phyloP scores from a whole-genome alignment of 345 rosid species.

The Microcos paniculata region DNA sequence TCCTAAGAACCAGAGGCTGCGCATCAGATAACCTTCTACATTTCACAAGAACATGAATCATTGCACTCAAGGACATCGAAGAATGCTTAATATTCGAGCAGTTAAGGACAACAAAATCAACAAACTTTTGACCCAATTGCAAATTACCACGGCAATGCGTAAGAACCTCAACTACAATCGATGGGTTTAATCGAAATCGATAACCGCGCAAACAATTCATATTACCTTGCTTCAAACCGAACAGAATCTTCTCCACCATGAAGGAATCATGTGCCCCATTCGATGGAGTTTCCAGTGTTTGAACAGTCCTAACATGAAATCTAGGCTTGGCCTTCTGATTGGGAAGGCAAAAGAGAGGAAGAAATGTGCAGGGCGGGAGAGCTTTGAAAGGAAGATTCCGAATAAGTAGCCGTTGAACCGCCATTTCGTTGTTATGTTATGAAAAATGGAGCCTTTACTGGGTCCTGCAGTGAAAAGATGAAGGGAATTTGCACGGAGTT shows the following conservation, averaged over 20 bases:
- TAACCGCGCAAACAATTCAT: constrained; percentile 30
- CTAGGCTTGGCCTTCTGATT: background rate
- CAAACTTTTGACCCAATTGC: constrained; percentile 42
- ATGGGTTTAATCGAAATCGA: constrained; percentile 46
- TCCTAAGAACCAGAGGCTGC: constrained; percentile 67
- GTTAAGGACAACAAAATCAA: constrained; percentile 32
- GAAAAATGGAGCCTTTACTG: no score
- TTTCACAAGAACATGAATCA: constrained; percentile 53
- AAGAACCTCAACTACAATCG: constrained; percentile 51
- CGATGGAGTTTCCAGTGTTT: background rate
- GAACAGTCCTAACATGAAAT: background rate
- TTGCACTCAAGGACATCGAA: constrained; percentile 56
- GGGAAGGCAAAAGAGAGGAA: background rate
- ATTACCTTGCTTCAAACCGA: constrained; percentile 53
- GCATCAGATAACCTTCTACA: constrained; percentile 70
- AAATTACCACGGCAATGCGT: constrained; percentile 50
- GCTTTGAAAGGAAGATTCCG: background rate
- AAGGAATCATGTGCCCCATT: constrained; percentile 32
- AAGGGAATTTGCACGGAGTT: no score
- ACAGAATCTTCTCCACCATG: constrained; percentile 59
- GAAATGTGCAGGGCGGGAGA: background rate
- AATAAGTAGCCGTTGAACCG: constrained; percentile 20
- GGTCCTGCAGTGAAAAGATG: no score
- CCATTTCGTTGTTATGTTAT: no score
- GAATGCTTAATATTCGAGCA: constrained; percentile 57